Evolutionary conservation across 495 filamentous ascomycete genomes (phyloP).

Genomic region (Aspergillus wentii): DNA sequence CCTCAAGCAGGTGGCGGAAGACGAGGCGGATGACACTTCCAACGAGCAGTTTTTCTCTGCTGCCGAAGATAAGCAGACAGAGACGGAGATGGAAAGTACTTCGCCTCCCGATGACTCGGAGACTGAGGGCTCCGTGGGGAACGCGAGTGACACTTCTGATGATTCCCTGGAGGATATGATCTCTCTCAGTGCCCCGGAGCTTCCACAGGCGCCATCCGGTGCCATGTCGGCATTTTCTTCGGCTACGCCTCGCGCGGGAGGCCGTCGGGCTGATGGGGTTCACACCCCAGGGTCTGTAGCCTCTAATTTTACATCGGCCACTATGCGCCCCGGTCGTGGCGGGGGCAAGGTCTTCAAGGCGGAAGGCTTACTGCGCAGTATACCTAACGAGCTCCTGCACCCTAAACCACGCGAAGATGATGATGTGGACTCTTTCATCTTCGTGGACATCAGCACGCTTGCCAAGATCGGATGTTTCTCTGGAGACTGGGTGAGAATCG

Average conservation of each 20-base stretch:
- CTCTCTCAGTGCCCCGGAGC: constrained; percentile 70
- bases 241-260: constrained; percentile 67
- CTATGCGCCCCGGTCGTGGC: constrained; percentile 58
- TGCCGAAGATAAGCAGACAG: constrained; percentile 61
- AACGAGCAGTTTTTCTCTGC: constrained; percentile 89
- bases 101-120: constrained; percentile 52
- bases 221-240: constrained; percentile 66
- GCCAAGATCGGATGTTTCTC: constrained; percentile 93
- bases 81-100: constrained; percentile 51
- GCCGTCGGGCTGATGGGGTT: constrained; percentile 58
- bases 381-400: constrained; percentile 75
- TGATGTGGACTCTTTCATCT: constrained; percentile 80
- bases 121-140: constrained; percentile 41
- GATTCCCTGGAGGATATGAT: constrained; percentile 80
- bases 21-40: constrained; percentile 71
- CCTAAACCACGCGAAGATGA: constrained; percentile 81
- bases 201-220: constrained; percentile 61
- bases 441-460: constrained; percentile 78
- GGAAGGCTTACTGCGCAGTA: constrained; percentile 64
- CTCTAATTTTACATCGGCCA: constrained; percentile 75
- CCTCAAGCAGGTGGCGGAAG: constrained; percentile 59
- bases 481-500: constrained; percentile 92
- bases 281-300: constrained; percentile 80
- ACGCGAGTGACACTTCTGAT: constrained; percentile 64
- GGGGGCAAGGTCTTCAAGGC: constrained; percentile 67